Evolutionary conservation across 805 yeast species (phyloP).

Genomic region (Blastobotrys parvus): DNA sequence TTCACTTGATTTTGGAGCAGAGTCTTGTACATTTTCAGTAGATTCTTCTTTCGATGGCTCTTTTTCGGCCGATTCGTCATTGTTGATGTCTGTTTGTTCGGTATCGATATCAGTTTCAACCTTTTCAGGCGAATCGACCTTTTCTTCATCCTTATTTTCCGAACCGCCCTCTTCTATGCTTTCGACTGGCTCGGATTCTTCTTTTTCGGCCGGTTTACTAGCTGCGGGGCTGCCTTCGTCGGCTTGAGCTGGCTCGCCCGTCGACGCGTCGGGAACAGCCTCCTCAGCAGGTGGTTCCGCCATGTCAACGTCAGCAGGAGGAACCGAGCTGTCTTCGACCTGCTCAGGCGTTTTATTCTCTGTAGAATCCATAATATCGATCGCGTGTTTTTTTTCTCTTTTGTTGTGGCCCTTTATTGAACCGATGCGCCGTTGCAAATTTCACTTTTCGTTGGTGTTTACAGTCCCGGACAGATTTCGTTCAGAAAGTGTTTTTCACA

Average conservation of each 20-base stretch:
- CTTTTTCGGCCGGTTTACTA: not conserved
- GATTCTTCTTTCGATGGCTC: not conserved
- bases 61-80: not conserved
- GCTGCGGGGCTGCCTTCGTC: not conserved
- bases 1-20: not conserved
- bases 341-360: too few species aligned
- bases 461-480: too few species aligned
- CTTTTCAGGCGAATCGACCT: constrained; percentile 11
- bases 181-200: not conserved
- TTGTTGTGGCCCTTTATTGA: too few species aligned
- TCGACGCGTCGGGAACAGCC: not conserved
- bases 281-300: not conserved
- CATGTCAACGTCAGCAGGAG: too few species aligned
- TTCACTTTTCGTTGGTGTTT: too few species aligned
- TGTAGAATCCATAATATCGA: too few species aligned
- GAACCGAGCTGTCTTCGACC: too few species aligned
- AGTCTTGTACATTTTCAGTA: not conserved
- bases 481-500: too few species aligned
- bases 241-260: not conserved
- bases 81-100: constrained; percentile 2
- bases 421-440: too few species aligned
- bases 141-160: constrained; percentile 14
- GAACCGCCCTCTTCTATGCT: not conserved
- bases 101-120: too few species aligned
- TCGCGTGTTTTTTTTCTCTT: too few species aligned